These are phyloP conservation scores for Alternaria consortialis DNA, from an alignment of 2,329 filamentous ascomycete genomes.

Conservation along the genomic window DNA sequence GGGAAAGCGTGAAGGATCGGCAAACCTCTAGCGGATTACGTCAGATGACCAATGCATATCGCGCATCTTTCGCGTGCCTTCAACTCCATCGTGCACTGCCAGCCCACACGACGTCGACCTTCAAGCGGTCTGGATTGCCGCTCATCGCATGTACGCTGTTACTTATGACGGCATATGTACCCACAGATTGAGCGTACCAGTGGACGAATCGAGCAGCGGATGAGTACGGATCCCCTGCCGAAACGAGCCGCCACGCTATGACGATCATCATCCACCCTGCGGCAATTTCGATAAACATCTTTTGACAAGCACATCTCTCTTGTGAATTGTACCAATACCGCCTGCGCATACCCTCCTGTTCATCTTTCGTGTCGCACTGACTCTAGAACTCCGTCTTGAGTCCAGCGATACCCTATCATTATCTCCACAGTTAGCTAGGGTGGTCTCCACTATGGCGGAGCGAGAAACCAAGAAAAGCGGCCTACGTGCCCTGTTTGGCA, in stretches of 20 bases:
- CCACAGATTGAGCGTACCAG: neutral
- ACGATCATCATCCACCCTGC: constrained; percentile 21
- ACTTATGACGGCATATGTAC: constrained; percentile 17
- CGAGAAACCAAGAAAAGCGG: constrained; percentile 31
- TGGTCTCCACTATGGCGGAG: constrained; percentile 26
- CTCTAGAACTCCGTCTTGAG: neutral
- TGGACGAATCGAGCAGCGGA: constrained; percentile 12
- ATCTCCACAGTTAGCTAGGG: neutral
- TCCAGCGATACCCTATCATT: neutral
- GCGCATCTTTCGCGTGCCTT: constrained; percentile 13
- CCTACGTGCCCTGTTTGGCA: constrained; percentile 33
- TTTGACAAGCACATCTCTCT: constrained; percentile 7
- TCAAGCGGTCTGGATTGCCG: neutral
- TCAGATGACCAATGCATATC: constrained; percentile 17
- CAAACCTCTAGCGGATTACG: constrained; percentile 6
- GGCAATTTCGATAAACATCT: constrained; percentile 13
- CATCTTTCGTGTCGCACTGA: neutral
- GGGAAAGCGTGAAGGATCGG: neutral
- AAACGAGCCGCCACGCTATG: constrained; percentile 24
- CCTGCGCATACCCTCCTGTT: neutral
- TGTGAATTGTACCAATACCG: constrained; percentile 5
- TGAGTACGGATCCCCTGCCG: constrained; percentile 23
- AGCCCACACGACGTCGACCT: neutral
- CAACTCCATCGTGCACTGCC: neutral
- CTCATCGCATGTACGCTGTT: constrained; percentile 4